Conservation (phyloP, 129 eudicot genomes). For the Silybum marianum region DNA sequence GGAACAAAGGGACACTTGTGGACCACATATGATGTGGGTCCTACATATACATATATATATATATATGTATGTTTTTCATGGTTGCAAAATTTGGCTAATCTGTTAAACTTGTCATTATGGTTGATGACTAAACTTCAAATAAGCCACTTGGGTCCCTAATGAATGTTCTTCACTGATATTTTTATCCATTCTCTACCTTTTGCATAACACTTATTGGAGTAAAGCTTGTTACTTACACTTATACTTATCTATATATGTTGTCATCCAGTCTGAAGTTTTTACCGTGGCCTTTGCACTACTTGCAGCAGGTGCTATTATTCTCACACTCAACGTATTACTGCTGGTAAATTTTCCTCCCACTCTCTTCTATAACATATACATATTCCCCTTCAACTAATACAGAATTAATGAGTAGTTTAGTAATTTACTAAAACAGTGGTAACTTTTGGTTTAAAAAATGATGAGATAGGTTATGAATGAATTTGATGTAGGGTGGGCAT, state of each 20-base stretch:
- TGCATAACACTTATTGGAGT: not conserved
- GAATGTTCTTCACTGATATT: not conserved
- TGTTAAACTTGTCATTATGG: not conserved
- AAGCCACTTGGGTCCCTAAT: conserved; percentile 9
- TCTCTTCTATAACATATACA: not conserved
- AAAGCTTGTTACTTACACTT: conserved; percentile 18
- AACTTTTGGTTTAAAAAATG: not conserved
- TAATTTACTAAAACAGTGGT: too few relatives aligned
- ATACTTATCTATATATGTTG: conserved; percentile 10
- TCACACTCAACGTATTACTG: conserved; percentile 87
- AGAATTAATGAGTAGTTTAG: not conserved
- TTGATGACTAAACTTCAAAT: not conserved
- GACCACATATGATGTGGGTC: too few relatives aligned
- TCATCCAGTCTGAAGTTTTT: conserved; percentile 84
- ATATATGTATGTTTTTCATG: too few relatives aligned
- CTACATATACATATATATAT: too few relatives aligned
- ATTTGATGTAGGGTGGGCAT: conserved; percentile 74
- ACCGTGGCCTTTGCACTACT: conserved; percentile 97
- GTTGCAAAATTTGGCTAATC: not conserved
- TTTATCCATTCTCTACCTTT: not conserved
- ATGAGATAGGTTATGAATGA: not conserved
- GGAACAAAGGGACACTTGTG: too few relatives aligned
- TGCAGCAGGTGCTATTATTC: conserved; percentile 90
- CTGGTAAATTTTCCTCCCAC: conserved; percentile 47
- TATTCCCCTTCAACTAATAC: not conserved